phyloP scores from a whole-genome alignment of 2,329 filamentous ascomycete genomes.

The Sporothrix pseudoabietina region DNA sequence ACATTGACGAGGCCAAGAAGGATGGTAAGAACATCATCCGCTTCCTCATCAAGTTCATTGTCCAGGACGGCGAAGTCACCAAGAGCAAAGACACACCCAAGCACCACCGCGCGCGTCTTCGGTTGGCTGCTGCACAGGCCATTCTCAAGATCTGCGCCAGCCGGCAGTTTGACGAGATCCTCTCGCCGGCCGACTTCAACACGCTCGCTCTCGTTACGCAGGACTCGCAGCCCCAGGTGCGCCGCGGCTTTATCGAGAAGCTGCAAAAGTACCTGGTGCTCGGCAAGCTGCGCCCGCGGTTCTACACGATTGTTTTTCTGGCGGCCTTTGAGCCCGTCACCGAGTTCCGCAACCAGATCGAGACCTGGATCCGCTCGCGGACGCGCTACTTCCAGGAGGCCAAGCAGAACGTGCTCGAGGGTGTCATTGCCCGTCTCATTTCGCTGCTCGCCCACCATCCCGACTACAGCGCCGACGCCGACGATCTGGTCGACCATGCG shows the following conservation, averaged over 20 bases:
- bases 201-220: constrained; percentile 78
- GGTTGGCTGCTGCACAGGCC: constrained; percentile 77
- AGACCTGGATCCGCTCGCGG: constrained; percentile 87
- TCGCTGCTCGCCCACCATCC: constrained; percentile 92
- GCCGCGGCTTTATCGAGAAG: constrained; percentile 76
- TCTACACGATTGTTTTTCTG: constrained; percentile 87
- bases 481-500: constrained; percentile 77
- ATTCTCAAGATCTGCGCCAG: constrained; percentile 81
- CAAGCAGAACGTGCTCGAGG: constrained; percentile 72
- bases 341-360: constrained; percentile 72
- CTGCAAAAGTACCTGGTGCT: constrained; percentile 88
- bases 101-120: constrained; percentile 76
- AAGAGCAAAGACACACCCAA: constrained; percentile 68
- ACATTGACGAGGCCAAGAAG: constrained; percentile 56
- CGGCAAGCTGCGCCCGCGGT: constrained; percentile 69
- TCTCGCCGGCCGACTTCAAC: constrained; percentile 77
- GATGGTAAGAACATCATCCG: constrained; percentile 63
- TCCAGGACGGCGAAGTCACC: constrained; percentile 60
- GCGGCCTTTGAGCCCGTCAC: constrained; percentile 82
- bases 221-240: constrained; percentile 72
- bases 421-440: constrained; percentile 77
- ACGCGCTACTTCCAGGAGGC: constrained; percentile 64
- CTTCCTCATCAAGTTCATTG: constrained; percentile 75
- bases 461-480: constrained; percentile 70
- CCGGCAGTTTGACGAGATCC: constrained; percentile 72